Percentiles rank a stretch among this genome's conserved stretches.
Evolutionary conservation across 371 early-diverging fungal genomes (phyloP).

Genomic region (Mortierella sp.): DNA sequence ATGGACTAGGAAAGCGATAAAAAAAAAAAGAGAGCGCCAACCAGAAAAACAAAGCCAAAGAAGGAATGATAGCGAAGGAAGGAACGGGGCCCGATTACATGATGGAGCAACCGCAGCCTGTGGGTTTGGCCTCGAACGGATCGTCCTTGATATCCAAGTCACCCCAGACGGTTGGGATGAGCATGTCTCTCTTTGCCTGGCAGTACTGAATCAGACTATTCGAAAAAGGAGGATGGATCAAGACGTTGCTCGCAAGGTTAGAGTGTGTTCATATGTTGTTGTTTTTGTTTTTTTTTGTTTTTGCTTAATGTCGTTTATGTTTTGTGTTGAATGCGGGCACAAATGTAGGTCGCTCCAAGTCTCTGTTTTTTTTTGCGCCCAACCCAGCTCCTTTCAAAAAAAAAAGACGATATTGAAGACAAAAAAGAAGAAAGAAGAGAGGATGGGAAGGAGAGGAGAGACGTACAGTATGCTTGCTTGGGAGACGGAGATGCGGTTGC

Average conservation of each 20-base stretch:
- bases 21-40: constrained; percentile 3
- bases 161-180: constrained; percentile 90
- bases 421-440: neutral
- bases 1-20: neutral
- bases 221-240: neutral
- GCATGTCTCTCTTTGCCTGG: constrained; percentile 69
- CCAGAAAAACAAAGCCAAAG: neutral
- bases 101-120: constrained; percentile 44
- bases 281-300: neutral
- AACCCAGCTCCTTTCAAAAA: neutral
- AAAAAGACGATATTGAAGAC: no score
- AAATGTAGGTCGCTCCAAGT: no score
- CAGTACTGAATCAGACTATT: constrained; percentile 69
- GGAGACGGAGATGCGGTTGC: constrained; percentile 51
- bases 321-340: no score
- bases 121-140: constrained; percentile 71
- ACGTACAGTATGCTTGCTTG: constrained; percentile 53
- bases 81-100: constrained; percentile 27
- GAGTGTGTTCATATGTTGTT: neutral
- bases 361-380: no score
- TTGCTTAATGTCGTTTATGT: neutral
- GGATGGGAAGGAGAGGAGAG: neutral
- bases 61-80: neutral
- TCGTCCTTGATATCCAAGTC: constrained; percentile 81
- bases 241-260: no score